Evolutionary conservation across 805 yeast genomes (phyloP), one percentile per base, ranked within the genome.

Genomic region (Zygotorulaspora florentina): DNA sequence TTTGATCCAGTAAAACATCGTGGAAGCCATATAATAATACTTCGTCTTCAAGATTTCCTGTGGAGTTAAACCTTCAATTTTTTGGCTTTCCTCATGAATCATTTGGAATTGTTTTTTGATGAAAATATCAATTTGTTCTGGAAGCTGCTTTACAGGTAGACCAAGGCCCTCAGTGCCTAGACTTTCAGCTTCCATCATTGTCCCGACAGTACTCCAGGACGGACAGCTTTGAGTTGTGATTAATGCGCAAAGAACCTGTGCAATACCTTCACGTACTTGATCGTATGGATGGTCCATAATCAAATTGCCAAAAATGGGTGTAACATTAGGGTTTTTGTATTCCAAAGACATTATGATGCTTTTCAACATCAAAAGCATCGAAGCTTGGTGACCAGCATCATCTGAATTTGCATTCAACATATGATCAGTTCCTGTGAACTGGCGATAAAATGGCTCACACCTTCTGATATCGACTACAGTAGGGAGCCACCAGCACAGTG

Each of bases 401-500:
- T 79, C 80, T 0, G 82, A 76, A 25, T 71, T 70, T 26, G 62
- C 61, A 44, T 76, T 77, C 13, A 81, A 49, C 11, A 63, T 42
- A 13, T 50, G 58, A 2, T 71, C 64, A 42, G 83, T 73, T 25
- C 73, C 64, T 15, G 75, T 62, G 12, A 85, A 66, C 8, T 68
- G 65, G 26, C 68, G 59, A 17, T 73, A 64, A 2, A 85, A 61
- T 10, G 73, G 71, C 11, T 83, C 81, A 44, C 78, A 74, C 47
- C 96, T 74, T 59, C 96, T 76, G 40, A 73, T 53, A 61, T 87
- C 95, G 31, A 80, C 70, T 53, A 78, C 82, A 0, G 79, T 64
- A 0, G 88, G 85, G 1, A 80, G 58, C 85, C 88, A 84, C 83
- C 87, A 83, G 3, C 83, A 71, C 40, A 87, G 76, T 0, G 87